Percentiles rank a stretch among this genome's conserved stretches.
Evolutionary conservation across 2,329 filamentous ascomycete species (phyloP).

Genomic region (Diaporthe sp.): DNA sequence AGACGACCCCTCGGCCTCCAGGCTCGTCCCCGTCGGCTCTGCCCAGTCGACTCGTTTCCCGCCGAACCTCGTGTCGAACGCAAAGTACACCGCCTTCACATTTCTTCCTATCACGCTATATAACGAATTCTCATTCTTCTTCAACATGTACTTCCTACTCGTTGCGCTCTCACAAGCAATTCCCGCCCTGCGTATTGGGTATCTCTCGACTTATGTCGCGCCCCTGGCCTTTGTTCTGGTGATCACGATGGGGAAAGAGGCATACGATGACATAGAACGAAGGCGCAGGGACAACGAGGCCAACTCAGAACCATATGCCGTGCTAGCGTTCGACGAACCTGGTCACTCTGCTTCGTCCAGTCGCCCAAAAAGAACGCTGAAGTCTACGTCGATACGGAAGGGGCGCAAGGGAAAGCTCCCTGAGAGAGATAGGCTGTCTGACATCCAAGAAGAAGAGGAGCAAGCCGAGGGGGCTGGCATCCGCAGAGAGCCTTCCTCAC

Average conservation of each 20-base stretch:
- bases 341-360: constrained; percentile 49
- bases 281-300: constrained; percentile 91
- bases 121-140: constrained; percentile 99
- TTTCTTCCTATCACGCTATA: constrained; percentile 96
- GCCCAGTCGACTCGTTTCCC: constrained; percentile 83
- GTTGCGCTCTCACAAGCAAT: constrained; percentile 96
- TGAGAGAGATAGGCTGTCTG: constrained; percentile 65
- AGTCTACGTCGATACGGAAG: constrained; percentile 58
- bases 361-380: constrained; percentile 60
- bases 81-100: constrained; percentile 95
- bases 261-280: constrained; percentile 90
- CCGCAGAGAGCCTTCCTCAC: constrained; percentile 59
- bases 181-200: constrained; percentile 90
- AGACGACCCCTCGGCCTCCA: constrained; percentile 77
- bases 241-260: constrained; percentile 96
- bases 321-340: constrained; percentile 79
- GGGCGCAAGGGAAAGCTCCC: constrained; percentile 54
- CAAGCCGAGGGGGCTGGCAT: constrained; percentile 60
- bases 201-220: constrained; percentile 93
- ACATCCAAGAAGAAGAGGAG: constrained; percentile 80
- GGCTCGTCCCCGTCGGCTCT: constrained; percentile 82
- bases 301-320: constrained; percentile 89
- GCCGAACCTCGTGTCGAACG: constrained; percentile 93
- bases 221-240: constrained; percentile 91
- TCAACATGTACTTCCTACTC: constrained; percentile 98